Evolutionary conservation across 2,329 filamentous ascomycete genomes (phyloP).

Genomic region (Chaetomium olivaceum): DNA sequence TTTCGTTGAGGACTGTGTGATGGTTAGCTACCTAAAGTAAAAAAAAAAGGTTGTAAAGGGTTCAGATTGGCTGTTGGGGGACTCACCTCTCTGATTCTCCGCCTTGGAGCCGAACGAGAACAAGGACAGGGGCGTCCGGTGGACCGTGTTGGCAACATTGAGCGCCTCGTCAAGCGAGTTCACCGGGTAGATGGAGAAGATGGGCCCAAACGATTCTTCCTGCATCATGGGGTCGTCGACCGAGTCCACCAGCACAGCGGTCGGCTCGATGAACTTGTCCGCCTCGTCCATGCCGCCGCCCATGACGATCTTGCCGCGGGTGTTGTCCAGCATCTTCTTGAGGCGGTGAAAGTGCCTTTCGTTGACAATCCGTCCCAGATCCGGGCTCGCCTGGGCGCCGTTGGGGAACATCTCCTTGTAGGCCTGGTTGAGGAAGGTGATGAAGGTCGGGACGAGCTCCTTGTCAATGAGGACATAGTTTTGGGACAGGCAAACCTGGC

Average conservation of each 20-base stretch:
- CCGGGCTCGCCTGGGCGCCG: conserved; percentile 74
- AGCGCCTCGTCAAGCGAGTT: conserved; percentile 84
- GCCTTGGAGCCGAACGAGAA: conserved; percentile 81
- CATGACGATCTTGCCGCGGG: conserved; percentile 79
- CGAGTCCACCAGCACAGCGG: conserved; percentile 80
- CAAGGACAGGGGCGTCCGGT: conserved; percentile 79
- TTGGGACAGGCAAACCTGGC: conserved; percentile 89
- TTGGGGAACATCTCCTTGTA: conserved; percentile 80
- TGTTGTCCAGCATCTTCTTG: conserved; percentile 87
- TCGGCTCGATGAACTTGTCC: conserved; percentile 85
- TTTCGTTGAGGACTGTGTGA: conserved; percentile 55
- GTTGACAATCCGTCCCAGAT: conserved; percentile 82
- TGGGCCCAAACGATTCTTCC: conserved; percentile 90
- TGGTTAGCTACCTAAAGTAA: neutral
- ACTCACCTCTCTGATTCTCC: conserved; percentile 72
- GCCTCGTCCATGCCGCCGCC: conserved; percentile 81
- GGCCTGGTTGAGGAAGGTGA: conserved; percentile 71
- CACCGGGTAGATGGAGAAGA: conserved; percentile 79
- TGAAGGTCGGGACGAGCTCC: conserved; percentile 67
- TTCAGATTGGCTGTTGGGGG: conserved; percentile 13
- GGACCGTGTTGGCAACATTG: conserved; percentile 73
- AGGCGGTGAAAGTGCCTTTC: conserved; percentile 75
- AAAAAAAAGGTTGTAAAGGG: neutral
- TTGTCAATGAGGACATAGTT: conserved; percentile 89
- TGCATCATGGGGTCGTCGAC: conserved; percentile 73